Evolutionary conservation across 2,329 filamentous ascomycete species (phyloP).

Genomic region (Annulohypoxylon truncatum): DNA sequence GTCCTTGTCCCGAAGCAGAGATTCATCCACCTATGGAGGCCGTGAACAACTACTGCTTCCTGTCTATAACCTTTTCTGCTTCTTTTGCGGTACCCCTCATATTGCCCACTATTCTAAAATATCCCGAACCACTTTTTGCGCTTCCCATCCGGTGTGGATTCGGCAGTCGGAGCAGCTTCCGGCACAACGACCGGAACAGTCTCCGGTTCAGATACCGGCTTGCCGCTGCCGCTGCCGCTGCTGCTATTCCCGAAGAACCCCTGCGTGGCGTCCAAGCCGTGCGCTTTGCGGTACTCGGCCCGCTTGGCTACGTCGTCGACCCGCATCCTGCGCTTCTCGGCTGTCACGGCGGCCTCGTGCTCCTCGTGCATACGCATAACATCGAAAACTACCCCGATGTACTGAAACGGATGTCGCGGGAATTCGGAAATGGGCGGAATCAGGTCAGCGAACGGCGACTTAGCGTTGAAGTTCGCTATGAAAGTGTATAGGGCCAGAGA

Average conservation of each 20-base stretch:
- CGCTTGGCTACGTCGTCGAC: slow-evolving; percentile 91
- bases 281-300: slow-evolving; percentile 83
- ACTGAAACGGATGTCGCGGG: slow-evolving; percentile 75
- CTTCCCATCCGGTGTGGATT: slow-evolving; percentile 51
- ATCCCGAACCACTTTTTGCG: slow-evolving; percentile 88
- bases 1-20: slow-evolving; percentile 26
- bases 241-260: slow-evolving; percentile 47
- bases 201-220: not conserved
- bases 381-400: slow-evolving; percentile 71
- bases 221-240: slow-evolving; percentile 29
- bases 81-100: slow-evolving; percentile 8
- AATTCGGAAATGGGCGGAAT: slow-evolving; percentile 78
- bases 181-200: slow-evolving; percentile 14
- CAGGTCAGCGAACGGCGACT: slow-evolving; percentile 82
- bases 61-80: not conserved
- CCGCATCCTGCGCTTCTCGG: slow-evolving; percentile 76
- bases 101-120: slow-evolving; percentile 63
- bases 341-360: slow-evolving; percentile 74
- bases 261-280: slow-evolving; percentile 73
- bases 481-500: slow-evolving; percentile 78
- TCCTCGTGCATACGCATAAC: slow-evolving; percentile 82
- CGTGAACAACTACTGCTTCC: not conserved
- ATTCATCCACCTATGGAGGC: slow-evolving; percentile 10
- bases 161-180: slow-evolving; percentile 27
- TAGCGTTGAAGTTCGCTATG: slow-evolving; percentile 80